Conservation (phyloP, 495 filamentous ascomycete genomes). For the Neurospora sp. region DNA sequence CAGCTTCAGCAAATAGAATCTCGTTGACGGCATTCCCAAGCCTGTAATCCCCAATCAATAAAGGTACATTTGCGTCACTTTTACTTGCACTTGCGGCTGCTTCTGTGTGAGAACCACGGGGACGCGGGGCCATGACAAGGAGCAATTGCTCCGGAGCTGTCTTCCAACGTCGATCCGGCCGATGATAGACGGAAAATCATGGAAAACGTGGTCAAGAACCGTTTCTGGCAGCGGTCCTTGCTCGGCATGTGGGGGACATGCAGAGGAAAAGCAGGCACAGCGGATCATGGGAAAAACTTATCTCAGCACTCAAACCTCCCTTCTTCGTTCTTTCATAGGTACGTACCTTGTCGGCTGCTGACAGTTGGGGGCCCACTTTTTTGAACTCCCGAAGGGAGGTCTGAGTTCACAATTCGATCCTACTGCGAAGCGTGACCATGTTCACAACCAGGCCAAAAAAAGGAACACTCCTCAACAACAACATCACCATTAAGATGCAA, state of each 20-base stretch:
- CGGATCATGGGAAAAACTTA: not conserved
- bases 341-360: too few species aligned
- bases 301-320: too few species aligned
- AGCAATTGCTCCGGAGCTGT: not conserved
- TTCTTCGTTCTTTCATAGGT: too few species aligned
- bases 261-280: not conserved
- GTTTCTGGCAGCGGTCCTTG: not conserved
- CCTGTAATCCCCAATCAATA: not conserved
- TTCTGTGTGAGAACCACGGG: not conserved
- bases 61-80: not conserved
- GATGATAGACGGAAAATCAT: not conserved
- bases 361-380: too few species aligned
- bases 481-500: too few species aligned
- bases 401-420: too few species aligned
- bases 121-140: not conserved
- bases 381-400: too few species aligned
- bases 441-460: too few species aligned
- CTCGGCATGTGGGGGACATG: not conserved
- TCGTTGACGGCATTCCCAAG: not conserved
- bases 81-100: not conserved
- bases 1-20: not conserved
- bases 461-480: too few species aligned
- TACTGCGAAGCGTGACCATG: too few species aligned
- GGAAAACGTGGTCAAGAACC: not conserved
- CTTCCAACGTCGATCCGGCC: not conserved